phyloP scores from a whole-genome alignment of 1,284 basidiomycete species.

The Amanita bisporigera region DNA sequence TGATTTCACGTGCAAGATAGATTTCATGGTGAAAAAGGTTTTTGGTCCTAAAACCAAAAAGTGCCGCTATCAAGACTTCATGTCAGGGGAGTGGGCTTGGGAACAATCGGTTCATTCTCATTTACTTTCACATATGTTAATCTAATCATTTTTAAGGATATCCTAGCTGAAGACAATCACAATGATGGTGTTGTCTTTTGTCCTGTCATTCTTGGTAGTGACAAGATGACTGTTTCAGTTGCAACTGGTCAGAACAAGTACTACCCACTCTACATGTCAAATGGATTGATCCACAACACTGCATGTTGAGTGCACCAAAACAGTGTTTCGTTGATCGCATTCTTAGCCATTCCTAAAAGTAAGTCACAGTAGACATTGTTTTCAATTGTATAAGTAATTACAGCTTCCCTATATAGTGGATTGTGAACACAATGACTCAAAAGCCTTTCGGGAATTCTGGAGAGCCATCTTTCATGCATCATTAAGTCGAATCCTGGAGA shows the following conservation, averaged over 20 bases:
- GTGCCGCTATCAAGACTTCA: slow-evolving; percentile 23
- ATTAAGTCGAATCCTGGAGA: neutral
- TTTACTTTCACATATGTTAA: neutral
- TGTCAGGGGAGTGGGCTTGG: slow-evolving; percentile 42
- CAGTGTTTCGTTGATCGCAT: slow-evolving; percentile 32
- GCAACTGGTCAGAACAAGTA: slow-evolving; percentile 44
- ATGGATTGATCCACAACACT: slow-evolving; percentile 33
- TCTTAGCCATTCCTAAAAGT: slow-evolving; percentile 46
- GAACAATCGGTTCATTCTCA: slow-evolving; percentile 31
- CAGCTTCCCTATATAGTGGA: slow-evolving; percentile 22
- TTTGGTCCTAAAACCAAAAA: slow-evolving; percentile 16
- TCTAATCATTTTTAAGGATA: slow-evolving; percentile 23
- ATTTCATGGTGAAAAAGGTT: slow-evolving; percentile 20
- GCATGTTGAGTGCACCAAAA: slow-evolving; percentile 31
- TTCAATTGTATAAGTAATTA: neutral
- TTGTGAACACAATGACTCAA: slow-evolving; percentile 28
- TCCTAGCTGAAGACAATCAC: slow-evolving; percentile 25
- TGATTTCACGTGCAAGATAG: slow-evolving; percentile 28
- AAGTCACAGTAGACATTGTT: too few species aligned
- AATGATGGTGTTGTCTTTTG: slow-evolving; percentile 39
- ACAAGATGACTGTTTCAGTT: slow-evolving; percentile 46
- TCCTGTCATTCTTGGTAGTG: slow-evolving; percentile 39
- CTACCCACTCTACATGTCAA: slow-evolving; percentile 37
- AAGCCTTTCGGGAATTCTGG: slow-evolving; percentile 18
- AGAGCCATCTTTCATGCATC: slow-evolving; percentile 32